Conservation (phyloP, 106 monocot genomes). For the Acanthochlamys bracteata region DNA sequence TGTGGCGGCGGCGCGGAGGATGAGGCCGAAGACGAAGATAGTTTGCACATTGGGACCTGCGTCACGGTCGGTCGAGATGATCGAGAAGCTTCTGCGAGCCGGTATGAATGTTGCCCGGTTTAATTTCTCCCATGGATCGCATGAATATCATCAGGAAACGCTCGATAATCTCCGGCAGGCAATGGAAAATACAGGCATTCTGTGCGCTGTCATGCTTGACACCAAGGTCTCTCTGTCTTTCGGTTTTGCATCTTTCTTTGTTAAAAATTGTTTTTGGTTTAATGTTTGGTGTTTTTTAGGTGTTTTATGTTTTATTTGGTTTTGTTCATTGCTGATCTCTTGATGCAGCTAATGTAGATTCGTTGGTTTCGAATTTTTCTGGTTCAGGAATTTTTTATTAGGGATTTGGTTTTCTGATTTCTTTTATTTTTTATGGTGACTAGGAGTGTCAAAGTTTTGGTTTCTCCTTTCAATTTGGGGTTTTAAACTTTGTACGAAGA, state of each 20-base stretch:
- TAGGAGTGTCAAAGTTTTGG: too few relatives aligned
- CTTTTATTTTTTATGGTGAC: too few relatives aligned
- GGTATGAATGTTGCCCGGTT: slow-evolving; percentile 58
- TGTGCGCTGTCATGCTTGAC: slow-evolving; percentile 45
- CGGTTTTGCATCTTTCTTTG: neutral
- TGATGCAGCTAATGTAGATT: too few relatives aligned
- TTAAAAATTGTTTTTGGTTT: neutral
- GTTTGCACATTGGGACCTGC: slow-evolving; percentile 58
- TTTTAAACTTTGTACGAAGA: too few relatives aligned
- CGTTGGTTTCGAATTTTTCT: too few relatives aligned
- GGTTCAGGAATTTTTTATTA: too few relatives aligned
- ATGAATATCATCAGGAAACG: slow-evolving; percentile 50
- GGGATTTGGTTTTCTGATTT: too few relatives aligned
- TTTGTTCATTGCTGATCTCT: too few relatives aligned
- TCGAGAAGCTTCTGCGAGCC: slow-evolving; percentile 32
- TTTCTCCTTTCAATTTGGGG: too few relatives aligned
- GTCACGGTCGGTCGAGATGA: slow-evolving; percentile 47
- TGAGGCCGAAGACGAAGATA: slow-evolving; percentile 52
- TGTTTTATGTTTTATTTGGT: too few relatives aligned
- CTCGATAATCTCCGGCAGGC: slow-evolving; percentile 35
- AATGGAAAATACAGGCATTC: slow-evolving; percentile 34
- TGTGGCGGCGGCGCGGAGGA: neutral
- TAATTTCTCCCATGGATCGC: slow-evolving; percentile 55
- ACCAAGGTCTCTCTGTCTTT: slow-evolving; percentile 20
- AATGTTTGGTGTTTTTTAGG: too few relatives aligned